Base-by-base conservation (phyloP, 1,284 basidiomycete genomes). In the Pseudozyma hubeiensis region DNA sequence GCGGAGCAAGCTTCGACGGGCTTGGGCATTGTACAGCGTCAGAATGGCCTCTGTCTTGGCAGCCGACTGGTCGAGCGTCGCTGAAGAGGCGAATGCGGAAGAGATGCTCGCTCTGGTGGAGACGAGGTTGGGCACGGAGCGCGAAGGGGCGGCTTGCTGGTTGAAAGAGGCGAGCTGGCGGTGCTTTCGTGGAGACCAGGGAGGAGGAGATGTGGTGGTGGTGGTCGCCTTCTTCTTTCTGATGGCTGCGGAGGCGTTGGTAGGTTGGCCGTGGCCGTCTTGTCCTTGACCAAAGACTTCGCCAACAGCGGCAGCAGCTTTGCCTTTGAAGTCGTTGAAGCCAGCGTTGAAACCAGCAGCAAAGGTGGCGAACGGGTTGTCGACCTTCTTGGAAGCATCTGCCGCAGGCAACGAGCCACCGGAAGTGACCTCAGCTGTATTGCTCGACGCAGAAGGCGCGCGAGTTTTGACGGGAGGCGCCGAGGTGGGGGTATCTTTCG, bases 51-150 rank as follows among this genome's bases (percentile, higher is more conserved):
- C 77, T 6, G 60, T 58, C 47, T 69, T 61, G 45, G 64, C 62
- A 11, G 48, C 63, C 4, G 62, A 60, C 46, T 92, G 74, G 31
- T 57, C 2, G 90, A 89, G 13, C 89, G 92, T 63, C 19, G 64
- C 66, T 16, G 64, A 62, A 29, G 73, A 79, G 39, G 66, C 78
- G 52, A 66, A 74, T 34, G 54, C 79, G 89, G 88, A 78, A 44
- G 59, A 75, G 59, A 46, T 62, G 65, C 89, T 88, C 52, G 48
- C 88, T 31, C 90, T 74, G 58, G 90, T 70, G 88, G 86, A 69
- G 88, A 64, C 49, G 53, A 77, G 55, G 60, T 72, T 53, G 64
- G 72, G 47, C 41, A 77, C 45, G 67, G 77, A 49, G 56, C 77
- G 41, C 53, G 78, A 61, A 50, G 68, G 34, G 53, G 75, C 66